Percentiles rank a stretch among this genome's conserved stretches.
Evolutionary conservation across 352 stramenopile genomes (phyloP).

Genomic region (Pythium biforme): DNA sequence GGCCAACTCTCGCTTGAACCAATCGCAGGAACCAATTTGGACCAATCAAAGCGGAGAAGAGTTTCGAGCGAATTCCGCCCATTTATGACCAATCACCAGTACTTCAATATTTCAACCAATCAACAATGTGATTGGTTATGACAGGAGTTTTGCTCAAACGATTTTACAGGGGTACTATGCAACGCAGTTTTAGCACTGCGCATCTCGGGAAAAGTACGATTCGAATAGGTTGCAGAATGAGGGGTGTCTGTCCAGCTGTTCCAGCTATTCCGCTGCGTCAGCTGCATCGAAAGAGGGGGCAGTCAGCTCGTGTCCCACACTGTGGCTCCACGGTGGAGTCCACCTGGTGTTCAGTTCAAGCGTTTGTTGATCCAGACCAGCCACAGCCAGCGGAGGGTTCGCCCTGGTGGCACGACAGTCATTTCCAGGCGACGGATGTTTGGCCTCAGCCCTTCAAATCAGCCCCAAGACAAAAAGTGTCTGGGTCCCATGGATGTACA

Average conservation of each 20-base stretch:
- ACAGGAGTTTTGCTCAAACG: neutral
- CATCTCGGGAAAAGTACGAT: conserved; percentile 5
- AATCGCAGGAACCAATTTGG: conserved; percentile 4
- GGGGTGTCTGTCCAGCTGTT: conserved; percentile 17
- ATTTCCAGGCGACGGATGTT: neutral
- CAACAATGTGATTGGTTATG: neutral
- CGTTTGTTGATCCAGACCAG: conserved; percentile 3
- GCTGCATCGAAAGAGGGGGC: conserved; percentile 6
- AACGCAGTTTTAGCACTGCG: neutral
- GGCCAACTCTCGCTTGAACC: neutral
- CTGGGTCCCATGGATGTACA: neutral
- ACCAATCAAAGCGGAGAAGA: neutral
- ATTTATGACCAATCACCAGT: conserved; percentile 8
- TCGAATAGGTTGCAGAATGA: conserved; percentile 8
- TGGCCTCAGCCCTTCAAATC: neutral
- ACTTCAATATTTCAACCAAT: conserved; percentile 23
- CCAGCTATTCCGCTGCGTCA: neutral
- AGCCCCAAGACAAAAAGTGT: neutral
- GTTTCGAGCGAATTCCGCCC: conserved; percentile 1
- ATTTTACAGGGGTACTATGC: neutral
- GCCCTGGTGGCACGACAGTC: neutral
- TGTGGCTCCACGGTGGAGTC: neutral
- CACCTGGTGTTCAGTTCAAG: conserved; percentile 28
- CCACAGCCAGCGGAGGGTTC: neutral
- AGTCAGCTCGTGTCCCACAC: neutral